Evolutionary conservation across 2,329 filamentous ascomycete species (phyloP).

Genomic region (Fusarium acutatum): DNA sequence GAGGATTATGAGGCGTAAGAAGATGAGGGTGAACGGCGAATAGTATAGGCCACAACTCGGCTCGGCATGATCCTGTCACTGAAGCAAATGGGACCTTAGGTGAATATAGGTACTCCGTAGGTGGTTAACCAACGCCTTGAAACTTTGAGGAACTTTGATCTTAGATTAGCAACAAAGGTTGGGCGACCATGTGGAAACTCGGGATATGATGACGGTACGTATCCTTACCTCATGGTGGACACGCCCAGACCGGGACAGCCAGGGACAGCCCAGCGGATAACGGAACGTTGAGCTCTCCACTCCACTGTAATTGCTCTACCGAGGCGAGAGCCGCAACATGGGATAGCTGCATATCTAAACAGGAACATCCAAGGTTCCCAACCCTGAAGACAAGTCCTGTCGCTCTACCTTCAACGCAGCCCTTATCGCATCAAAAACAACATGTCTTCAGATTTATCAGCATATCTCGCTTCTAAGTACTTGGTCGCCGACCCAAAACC

Average conservation of each 20-base stretch:
- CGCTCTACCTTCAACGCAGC: not conserved
- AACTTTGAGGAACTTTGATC: constrained; percentile 12
- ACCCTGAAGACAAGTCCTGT: not conserved
- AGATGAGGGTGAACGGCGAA: constrained; percentile 33
- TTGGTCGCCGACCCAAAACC: constrained; percentile 69
- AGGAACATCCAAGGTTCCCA: not conserved
- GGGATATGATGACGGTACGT: constrained; percentile 37
- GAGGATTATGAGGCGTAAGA: constrained; percentile 39
- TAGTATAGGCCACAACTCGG: constrained; percentile 29
- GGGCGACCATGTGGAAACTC: constrained; percentile 39
- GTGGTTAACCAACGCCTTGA: not conserved
- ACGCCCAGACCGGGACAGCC: not conserved
- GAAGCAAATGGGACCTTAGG: not conserved
- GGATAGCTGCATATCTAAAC: constrained; percentile 39
- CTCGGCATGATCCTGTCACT: constrained; percentile 44
- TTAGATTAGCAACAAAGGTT: constrained; percentile 29
- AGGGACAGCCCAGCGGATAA: not conserved
- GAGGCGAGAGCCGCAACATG: constrained; percentile 19
- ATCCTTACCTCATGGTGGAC: constrained; percentile 33
- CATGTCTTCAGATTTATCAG: constrained; percentile 72
- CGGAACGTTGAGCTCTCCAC: not conserved
- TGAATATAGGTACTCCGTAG: constrained; percentile 2
- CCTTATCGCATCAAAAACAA: not conserved
- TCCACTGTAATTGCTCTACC: constrained; percentile 10
- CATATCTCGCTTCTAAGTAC: constrained; percentile 92